Evolutionary conservation across 306 rosid species (phyloP).

Genomic region (Spatholobus suberectus): DNA sequence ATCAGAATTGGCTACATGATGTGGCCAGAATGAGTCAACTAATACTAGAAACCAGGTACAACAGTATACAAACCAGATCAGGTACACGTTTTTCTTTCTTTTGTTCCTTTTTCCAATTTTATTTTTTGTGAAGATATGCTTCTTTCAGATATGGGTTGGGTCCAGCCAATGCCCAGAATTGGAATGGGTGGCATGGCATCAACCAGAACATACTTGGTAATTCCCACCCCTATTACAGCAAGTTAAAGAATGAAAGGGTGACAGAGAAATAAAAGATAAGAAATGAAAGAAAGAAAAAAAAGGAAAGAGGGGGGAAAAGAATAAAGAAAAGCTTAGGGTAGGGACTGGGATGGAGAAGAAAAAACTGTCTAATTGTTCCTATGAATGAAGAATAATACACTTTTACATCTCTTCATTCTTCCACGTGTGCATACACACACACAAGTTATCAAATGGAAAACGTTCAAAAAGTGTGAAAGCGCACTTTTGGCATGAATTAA

Average conservation of each 20-base stretch:
- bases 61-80: neutral
- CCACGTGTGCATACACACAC: neutral
- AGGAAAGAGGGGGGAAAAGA: neutral
- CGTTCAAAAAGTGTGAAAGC: neutral
- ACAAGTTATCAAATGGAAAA: neutral
- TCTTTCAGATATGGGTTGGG: slow-evolving; percentile 21
- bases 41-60: neutral
- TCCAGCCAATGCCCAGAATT: neutral
- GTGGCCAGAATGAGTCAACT: neutral
- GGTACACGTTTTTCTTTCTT: neutral
- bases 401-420: slow-evolving; percentile 5
- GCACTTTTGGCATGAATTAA: slow-evolving; percentile 1
- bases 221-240: neutral
- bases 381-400: slow-evolving; percentile 3
- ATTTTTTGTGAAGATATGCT: neutral
- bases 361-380: slow-evolving; percentile 4
- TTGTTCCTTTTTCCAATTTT: neutral
- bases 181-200: slow-evolving; percentile 25
- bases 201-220: neutral
- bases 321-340: neutral
- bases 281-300: neutral
- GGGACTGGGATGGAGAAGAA: slow-evolving; percentile 5
- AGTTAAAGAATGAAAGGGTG: neutral
- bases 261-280: neutral
- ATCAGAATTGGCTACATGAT: slow-evolving; percentile 29